Conservation (phyloP, 1,284 basidiomycete genomes). For the Pseudozyma sp. region DNA sequence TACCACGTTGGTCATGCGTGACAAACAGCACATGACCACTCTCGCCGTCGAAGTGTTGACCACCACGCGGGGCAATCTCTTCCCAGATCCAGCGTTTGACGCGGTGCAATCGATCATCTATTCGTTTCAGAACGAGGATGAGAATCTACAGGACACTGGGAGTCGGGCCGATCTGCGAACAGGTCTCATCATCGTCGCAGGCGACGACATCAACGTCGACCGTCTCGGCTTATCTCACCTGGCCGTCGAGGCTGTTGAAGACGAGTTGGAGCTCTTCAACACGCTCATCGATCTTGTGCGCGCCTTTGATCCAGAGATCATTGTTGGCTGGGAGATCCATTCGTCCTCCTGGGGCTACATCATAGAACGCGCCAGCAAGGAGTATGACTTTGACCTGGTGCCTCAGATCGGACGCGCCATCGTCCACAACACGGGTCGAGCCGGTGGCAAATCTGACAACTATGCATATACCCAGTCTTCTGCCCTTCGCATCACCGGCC, state of each 20-base stretch:
- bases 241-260: constrained; percentile 74
- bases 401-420: constrained; percentile 69
- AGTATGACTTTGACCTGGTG: constrained; percentile 67
- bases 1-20: constrained; percentile 70
- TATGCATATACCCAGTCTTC: constrained; percentile 81
- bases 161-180: constrained; percentile 52
- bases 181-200: constrained; percentile 50
- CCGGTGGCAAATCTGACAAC: constrained; percentile 57
- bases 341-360: constrained; percentile 90
- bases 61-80: constrained; percentile 76
- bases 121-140: constrained; percentile 75
- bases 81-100: constrained; percentile 81
- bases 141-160: constrained; percentile 58
- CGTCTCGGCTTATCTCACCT: constrained; percentile 55
- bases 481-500: constrained; percentile 84
- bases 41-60: constrained; percentile 87
- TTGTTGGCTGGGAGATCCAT: constrained; percentile 93
- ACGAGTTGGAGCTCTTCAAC: constrained; percentile 87
- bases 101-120: constrained; percentile 80
- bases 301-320: constrained; percentile 87
- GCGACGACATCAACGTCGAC: constrained; percentile 11
- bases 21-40: constrained; percentile 81
- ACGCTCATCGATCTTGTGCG: constrained; percentile 80
- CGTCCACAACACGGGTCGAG: constrained; percentile 52
- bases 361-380: constrained; percentile 74